Percentiles rank a stretch among this genome's conserved stretches.
Evolutionary conservation across 306 rosid genomes (phyloP).

Genomic region (Carpinus viminea): DNA sequence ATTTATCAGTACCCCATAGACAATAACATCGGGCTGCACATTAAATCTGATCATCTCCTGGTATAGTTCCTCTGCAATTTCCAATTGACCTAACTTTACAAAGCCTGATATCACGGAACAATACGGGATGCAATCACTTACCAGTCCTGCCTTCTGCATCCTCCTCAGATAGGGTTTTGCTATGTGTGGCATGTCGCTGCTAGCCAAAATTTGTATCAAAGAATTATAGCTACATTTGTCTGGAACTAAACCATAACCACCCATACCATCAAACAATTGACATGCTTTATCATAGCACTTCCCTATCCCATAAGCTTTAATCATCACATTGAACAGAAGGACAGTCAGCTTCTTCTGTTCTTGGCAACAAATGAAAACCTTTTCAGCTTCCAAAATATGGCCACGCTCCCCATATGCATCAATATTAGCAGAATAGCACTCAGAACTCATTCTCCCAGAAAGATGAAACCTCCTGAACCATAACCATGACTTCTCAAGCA

Average conservation of each 20-base stretch:
- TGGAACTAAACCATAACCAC: constrained; percentile 46
- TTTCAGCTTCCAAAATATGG: constrained; percentile 65
- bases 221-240: constrained; percentile 70
- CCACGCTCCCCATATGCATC: constrained; percentile 83
- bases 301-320: constrained; percentile 80
- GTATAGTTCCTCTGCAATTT: constrained; percentile 58
- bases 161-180: constrained; percentile 60
- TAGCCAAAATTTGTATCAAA: constrained; percentile 70
- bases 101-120: constrained; percentile 74
- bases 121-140: constrained; percentile 66
- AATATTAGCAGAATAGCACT: constrained; percentile 74
- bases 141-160: constrained; percentile 74
- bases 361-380: constrained; percentile 63
- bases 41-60: constrained; percentile 59
- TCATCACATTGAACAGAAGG: constrained; percentile 89
- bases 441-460: constrained; percentile 58
- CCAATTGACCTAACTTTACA: constrained; percentile 57
- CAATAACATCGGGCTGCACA: constrained; percentile 64
- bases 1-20: constrained; percentile 69
- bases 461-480: constrained; percentile 75
- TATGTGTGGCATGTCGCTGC: constrained; percentile 58
- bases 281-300: constrained; percentile 57
- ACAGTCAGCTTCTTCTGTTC: constrained; percentile 57
- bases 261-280: constrained; percentile 64
- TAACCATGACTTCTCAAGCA: constrained; percentile 70